A percentile compares a stretch with the other conserved stretches of the same genome.
phyloP scores from a whole-genome alignment of 495 filamentous ascomycete genomes.

The Hyaloscypha bicolor region DNA sequence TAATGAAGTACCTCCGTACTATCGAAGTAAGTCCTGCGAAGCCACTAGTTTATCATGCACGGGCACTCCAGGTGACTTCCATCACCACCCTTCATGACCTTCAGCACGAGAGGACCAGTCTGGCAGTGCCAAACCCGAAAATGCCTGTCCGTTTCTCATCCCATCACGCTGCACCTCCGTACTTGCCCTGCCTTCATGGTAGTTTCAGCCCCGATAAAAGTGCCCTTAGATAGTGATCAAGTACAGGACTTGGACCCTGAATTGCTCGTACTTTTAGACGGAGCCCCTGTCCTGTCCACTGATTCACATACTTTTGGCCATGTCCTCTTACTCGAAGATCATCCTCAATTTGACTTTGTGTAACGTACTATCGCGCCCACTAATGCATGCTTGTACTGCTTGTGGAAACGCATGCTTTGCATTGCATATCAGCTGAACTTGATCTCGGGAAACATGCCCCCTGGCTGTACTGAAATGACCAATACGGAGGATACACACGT shows the following conservation, averaged over 20 bases:
- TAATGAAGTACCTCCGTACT: too few species aligned
- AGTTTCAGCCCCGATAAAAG: neutral
- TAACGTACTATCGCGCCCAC: neutral
- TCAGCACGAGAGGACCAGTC: neutral
- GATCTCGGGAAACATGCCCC: neutral
- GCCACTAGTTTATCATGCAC: neutral
- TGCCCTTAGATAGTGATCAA: neutral
- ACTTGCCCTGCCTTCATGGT: too few species aligned
- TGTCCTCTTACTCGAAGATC: too few species aligned
- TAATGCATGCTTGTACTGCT: neutral
- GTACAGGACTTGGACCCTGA: too few species aligned
- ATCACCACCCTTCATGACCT: too few species aligned
- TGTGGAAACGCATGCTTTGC: neutral
- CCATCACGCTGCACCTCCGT: neutral
- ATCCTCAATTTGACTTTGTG: too few species aligned
- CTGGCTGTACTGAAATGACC: constrained; percentile 1
- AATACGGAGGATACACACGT: constrained; percentile 10
- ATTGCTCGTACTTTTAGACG: too few species aligned
- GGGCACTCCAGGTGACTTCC: too few species aligned
- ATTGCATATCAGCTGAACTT: constrained; percentile 2
- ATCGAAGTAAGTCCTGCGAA: neutral
- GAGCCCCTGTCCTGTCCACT: too few species aligned
- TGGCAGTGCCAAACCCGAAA: neutral
- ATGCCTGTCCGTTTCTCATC: neutral
- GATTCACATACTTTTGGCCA: too few species aligned